A percentile compares a stretch with the other conserved stretches of the same genome.
Conservation (phyloP, 2,329 filamentous ascomycete species). For the Fusarium newnesense region DNA sequence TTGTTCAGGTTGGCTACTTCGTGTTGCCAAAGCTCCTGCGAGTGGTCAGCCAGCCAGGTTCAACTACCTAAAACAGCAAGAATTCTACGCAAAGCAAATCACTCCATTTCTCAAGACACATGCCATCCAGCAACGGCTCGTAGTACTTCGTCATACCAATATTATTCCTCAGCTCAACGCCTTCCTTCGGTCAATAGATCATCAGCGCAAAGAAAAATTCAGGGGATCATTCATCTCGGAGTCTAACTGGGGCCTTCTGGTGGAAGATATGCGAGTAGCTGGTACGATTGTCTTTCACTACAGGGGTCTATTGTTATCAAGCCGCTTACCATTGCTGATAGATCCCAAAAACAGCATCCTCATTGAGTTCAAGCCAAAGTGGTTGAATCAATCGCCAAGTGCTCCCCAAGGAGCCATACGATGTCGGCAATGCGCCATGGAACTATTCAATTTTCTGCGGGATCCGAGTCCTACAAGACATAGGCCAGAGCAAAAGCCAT, state of each 20-base stretch:
- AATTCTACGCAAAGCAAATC: constrained; percentile 50
- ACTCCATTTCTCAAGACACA: constrained; percentile 49
- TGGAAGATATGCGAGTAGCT: constrained; percentile 74
- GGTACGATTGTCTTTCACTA: constrained; percentile 37
- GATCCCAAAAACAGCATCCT: constrained; percentile 52
- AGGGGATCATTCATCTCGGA: constrained; percentile 61
- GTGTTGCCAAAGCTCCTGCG: constrained; percentile 52
- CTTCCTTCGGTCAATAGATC: constrained; percentile 61
- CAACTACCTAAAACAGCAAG: constrained; percentile 52
- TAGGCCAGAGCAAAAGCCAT: constrained; percentile 60
- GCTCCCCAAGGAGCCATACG: constrained; percentile 71
- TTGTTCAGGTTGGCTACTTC: constrained; percentile 49
- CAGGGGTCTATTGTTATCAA: background rate
- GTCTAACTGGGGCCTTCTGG: constrained; percentile 73
- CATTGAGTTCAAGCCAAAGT: constrained; percentile 86
- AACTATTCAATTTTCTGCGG: constrained; percentile 50
- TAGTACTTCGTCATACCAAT: constrained; percentile 49
- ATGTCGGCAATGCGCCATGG: constrained; percentile 79
- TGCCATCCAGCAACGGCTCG: constrained; percentile 52
- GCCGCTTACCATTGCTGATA: constrained; percentile 20
- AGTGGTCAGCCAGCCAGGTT: constrained; percentile 47
- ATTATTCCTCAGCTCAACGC: constrained; percentile 61
- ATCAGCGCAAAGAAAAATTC: constrained; percentile 57
- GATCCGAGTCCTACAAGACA: constrained; percentile 48
- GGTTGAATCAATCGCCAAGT: constrained; percentile 79